Conservation (phyloP, 768 basidiomycete species). For the Pleurotus citrinopileatus region DNA sequence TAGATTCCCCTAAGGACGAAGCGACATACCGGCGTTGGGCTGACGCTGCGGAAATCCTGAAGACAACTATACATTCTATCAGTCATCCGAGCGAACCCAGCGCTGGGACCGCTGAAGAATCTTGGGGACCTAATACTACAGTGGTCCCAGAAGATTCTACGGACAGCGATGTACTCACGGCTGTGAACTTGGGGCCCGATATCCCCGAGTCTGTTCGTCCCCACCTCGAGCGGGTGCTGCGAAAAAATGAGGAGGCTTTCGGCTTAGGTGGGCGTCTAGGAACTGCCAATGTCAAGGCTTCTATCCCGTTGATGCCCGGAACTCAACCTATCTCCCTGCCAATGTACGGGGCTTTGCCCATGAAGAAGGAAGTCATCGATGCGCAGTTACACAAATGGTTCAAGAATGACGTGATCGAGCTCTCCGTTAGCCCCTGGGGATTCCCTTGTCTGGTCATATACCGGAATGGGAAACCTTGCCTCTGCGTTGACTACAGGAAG, state of each 20-base stretch:
- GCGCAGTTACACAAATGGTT: slow-evolving; percentile 30
- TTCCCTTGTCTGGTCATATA: slow-evolving; percentile 31
- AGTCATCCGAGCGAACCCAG: too few relatives aligned
- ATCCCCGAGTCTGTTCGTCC: slow-evolving; percentile 11
- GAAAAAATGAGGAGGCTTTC: slow-evolving; percentile 21
- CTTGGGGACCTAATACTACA: slow-evolving; percentile 19
- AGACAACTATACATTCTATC: background rate
- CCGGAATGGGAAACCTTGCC: slow-evolving; percentile 31
- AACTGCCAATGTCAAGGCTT: slow-evolving; percentile 18
- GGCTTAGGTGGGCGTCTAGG: slow-evolving; percentile 31
- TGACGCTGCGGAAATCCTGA: slow-evolving; percentile 7
- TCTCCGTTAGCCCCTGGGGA: slow-evolving; percentile 34
- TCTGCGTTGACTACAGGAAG: slow-evolving; percentile 26
- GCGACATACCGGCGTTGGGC: background rate
- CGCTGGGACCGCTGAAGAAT: slow-evolving; percentile 4
- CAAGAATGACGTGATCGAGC: slow-evolving; percentile 33
- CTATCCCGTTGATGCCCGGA: slow-evolving; percentile 22
- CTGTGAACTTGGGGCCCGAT: slow-evolving; percentile 18
- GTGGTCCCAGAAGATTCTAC: slow-evolving; percentile 17
- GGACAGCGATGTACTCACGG: slow-evolving; percentile 4
- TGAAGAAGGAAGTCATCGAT: slow-evolving; percentile 26
- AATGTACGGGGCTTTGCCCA: slow-evolving; percentile 21
- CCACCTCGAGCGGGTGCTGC: slow-evolving; percentile 16
- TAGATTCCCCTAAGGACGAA: slow-evolving; percentile 9
- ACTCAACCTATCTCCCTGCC: slow-evolving; percentile 25